Evolutionary conservation across 306 rosid species (phyloP).

Genomic region (Vigna angularis): DNA sequence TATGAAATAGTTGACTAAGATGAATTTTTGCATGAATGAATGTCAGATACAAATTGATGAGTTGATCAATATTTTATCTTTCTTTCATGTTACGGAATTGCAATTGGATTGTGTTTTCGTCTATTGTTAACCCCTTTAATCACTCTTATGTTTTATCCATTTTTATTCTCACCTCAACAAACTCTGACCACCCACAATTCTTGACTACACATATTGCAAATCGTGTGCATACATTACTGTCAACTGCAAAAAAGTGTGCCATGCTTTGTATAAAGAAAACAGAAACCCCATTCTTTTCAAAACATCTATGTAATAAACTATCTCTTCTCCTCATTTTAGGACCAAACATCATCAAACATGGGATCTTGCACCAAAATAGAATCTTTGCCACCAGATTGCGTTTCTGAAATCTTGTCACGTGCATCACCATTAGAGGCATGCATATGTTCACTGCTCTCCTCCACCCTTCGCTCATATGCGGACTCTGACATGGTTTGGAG

Average conservation of each 20-base stretch:
- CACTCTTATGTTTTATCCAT: not conserved
- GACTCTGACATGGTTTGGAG: slow-evolving; percentile 66
- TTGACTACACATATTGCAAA: not conserved
- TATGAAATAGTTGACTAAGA: too few species aligned
- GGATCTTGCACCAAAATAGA: slow-evolving; percentile 35
- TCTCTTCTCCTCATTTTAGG: not conserved
- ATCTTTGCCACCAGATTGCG: slow-evolving; percentile 58
- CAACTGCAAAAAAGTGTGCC: not conserved
- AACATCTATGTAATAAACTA: too few species aligned
- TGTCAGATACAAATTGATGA: not conserved
- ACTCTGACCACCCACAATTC: too few species aligned
- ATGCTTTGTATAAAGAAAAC: not conserved
- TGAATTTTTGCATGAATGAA: not conserved
- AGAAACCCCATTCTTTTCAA: not conserved
- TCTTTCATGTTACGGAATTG: not conserved
- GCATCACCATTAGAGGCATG: slow-evolving; percentile 61
- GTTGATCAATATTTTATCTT: not conserved
- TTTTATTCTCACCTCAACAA: too few species aligned
- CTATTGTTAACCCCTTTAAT: not conserved
- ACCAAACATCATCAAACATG: slow-evolving; percentile 15
- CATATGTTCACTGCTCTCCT: slow-evolving; percentile 52
- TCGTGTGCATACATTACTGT: not conserved
- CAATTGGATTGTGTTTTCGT: not conserved
- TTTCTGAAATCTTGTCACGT: slow-evolving; percentile 49
- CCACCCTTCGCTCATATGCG: slow-evolving; percentile 49